Percentiles rank a stretch among this genome's conserved stretches.
These are phyloP conservation scores for Hysterium pulicare DNA, from an alignment of 2,329 filamentous ascomycete species.

Conservation along the genomic window DNA sequence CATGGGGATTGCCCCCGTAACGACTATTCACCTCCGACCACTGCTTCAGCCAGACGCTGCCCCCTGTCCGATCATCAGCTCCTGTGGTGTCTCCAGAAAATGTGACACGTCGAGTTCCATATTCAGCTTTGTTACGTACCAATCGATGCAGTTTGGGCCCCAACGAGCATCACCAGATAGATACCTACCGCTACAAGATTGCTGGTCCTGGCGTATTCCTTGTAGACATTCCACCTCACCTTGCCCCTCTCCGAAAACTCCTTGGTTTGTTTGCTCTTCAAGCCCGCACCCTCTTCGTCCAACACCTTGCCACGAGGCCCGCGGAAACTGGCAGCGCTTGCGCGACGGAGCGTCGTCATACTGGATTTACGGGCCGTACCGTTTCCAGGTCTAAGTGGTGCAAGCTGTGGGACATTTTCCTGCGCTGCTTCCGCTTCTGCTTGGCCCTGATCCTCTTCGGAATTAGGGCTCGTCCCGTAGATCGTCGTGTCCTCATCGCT, in stretches of 20 bases:
- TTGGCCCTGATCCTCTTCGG: slow-evolving; percentile 48
- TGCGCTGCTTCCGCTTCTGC: slow-evolving; percentile 60
- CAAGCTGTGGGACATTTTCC: slow-evolving; percentile 71
- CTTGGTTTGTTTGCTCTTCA: slow-evolving; percentile 81
- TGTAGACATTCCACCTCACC: slow-evolving; percentile 95
- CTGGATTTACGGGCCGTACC: slow-evolving; percentile 64
- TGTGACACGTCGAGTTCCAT: slow-evolving; percentile 1
- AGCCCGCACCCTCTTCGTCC: slow-evolving; percentile 73
- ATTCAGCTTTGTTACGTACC: slow-evolving; percentile 48
- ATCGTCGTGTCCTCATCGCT: slow-evolving; percentile 67
- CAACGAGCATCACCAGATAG: slow-evolving; percentile 73
- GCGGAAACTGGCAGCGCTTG: slow-evolving; percentile 86
- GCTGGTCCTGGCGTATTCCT: slow-evolving; percentile 91
- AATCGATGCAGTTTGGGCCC: slow-evolving; percentile 78
- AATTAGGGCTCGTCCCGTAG: slow-evolving; percentile 49
- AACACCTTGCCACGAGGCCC: slow-evolving; percentile 78
- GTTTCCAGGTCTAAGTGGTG: slow-evolving; percentile 63
- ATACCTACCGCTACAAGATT: slow-evolving; percentile 79
- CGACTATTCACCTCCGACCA: slow-evolving; percentile 81
- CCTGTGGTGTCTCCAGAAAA: background rate
- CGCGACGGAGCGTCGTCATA: slow-evolving; percentile 77
- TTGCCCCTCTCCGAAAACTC: slow-evolving; percentile 93
- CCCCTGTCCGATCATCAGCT: slow-evolving; percentile 49
- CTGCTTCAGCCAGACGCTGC: slow-evolving; percentile 87
- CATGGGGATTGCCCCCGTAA: slow-evolving; percentile 64